phyloP scores from a whole-genome alignment of 176 grass and related monocot genomes.

The Avena insularis region DNA sequence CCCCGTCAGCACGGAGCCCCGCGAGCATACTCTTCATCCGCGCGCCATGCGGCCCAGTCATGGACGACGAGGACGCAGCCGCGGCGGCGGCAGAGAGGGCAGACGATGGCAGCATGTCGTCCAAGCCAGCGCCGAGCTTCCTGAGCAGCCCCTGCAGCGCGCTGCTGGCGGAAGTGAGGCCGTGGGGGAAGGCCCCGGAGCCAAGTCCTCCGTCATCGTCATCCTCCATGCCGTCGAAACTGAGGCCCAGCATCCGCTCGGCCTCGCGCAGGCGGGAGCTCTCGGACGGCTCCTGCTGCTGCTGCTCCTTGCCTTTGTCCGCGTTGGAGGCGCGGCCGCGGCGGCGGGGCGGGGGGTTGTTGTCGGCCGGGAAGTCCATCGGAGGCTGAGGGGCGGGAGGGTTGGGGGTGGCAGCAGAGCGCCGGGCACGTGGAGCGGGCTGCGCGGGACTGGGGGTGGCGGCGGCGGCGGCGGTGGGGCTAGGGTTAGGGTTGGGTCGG shows the following conservation, averaged over 20 bases:
- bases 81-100: constrained; percentile 51
- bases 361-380: constrained; percentile 64
- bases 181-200: constrained; percentile 63
- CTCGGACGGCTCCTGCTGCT: constrained; percentile 56
- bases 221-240: constrained; percentile 67
- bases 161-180: constrained; percentile 71
- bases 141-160: constrained; percentile 82
- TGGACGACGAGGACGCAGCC: constrained; percentile 39
- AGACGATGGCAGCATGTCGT: constrained; percentile 71
- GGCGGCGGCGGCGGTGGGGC: not conserved
- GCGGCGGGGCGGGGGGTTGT: constrained; percentile 56
- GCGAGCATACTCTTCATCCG: constrained; percentile 71
- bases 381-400: constrained; percentile 25
- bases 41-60: constrained; percentile 53
- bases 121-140: constrained; percentile 79
- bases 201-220: constrained; percentile 58
- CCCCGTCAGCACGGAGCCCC: constrained; percentile 71
- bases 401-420: constrained; percentile 31
- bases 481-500: constrained; percentile 55
- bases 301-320: constrained; percentile 82
- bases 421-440: constrained; percentile 19
- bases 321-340: constrained; percentile 48
- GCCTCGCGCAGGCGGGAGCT: constrained; percentile 61
- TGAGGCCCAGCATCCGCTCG: constrained; percentile 64
- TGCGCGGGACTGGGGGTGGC: not conserved